Evolutionary conservation across 257 asterid species (phyloP).

Genomic region (Leonotis leonurus): DNA sequence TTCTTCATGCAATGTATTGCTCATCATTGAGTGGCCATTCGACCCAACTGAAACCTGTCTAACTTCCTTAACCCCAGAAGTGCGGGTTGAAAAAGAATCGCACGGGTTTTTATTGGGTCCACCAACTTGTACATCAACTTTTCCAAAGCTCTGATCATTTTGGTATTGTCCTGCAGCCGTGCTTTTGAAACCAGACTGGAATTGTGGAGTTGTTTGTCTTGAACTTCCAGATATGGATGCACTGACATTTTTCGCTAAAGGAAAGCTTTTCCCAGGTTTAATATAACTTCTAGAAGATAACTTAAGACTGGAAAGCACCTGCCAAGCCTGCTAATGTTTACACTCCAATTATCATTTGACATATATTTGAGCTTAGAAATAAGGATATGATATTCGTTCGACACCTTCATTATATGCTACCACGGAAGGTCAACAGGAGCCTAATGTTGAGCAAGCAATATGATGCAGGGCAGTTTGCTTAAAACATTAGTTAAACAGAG

Average conservation of each 20-base stretch:
- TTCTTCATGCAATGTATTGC: conserved; percentile 26
- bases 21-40: conserved; percentile 20
- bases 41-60: conserved; percentile 28
- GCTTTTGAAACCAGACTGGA: conserved; percentile 30
- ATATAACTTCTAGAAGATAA: conserved; percentile 59
- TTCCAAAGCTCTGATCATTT: conserved; percentile 26
- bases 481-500: neutral
- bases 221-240: conserved; percentile 34
- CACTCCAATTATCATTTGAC: conserved; percentile 5
- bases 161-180: conserved; percentile 24
- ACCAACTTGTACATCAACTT: conserved; percentile 21
- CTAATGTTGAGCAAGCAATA: neutral
- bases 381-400: conserved; percentile 4
- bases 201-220: conserved; percentile 30
- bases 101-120: conserved; percentile 23
- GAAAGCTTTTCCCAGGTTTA: conserved; percentile 74
- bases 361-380: neutral
- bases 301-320: conserved; percentile 56
- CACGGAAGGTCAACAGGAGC: conserved; percentile 3
- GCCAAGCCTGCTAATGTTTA: conserved; percentile 72
- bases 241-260: conserved; percentile 30
- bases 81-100: conserved; percentile 26
- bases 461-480: neutral
- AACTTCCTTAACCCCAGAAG: conserved; percentile 33
- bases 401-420: neutral